phyloP scores from a whole-genome alignment of 768 basidiomycete species.

The Roridomyces roridus region DNA sequence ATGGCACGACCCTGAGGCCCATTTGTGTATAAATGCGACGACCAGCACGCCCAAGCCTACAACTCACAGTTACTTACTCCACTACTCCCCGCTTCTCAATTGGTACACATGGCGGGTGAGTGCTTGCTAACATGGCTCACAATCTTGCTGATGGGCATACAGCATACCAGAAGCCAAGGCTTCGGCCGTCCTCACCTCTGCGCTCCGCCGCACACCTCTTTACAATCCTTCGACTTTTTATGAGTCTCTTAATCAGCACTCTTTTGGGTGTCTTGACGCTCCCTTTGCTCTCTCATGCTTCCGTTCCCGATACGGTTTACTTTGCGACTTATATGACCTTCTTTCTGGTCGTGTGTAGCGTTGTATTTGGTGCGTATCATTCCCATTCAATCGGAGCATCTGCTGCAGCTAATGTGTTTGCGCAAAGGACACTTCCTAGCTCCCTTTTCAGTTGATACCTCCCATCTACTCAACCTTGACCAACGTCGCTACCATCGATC shows the following conservation, averaged over 20 bases:
- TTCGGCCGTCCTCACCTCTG: neutral
- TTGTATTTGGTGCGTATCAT: neutral
- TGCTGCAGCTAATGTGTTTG: too few relatives aligned
- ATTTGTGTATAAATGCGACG: too few relatives aligned
- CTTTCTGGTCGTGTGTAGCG: neutral
- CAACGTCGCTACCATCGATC: neutral
- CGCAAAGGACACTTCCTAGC: neutral
- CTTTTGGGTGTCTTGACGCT: neutral
- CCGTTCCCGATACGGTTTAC: neutral
- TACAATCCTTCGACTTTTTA: neutral
- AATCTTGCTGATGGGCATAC: too few relatives aligned
- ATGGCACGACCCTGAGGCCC: too few relatives aligned
- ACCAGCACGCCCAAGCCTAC: too few relatives aligned
- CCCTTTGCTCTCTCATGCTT: neutral
- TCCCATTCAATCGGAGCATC: neutral
- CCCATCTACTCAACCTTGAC: neutral
- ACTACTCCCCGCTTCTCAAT: too few relatives aligned
- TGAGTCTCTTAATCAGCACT: neutral
- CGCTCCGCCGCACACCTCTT: neutral
- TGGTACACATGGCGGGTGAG: too few relatives aligned
- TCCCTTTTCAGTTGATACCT: neutral
- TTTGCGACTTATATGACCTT: neutral
- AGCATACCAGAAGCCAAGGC: neutral
- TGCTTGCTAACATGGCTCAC: too few relatives aligned
- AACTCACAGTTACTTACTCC: too few relatives aligned